Evolutionary conservation across 2,329 filamentous ascomycete genomes (phyloP), one percentile per base, ranked within the genome.

Genomic region (Raffaelea arxii): DNA sequence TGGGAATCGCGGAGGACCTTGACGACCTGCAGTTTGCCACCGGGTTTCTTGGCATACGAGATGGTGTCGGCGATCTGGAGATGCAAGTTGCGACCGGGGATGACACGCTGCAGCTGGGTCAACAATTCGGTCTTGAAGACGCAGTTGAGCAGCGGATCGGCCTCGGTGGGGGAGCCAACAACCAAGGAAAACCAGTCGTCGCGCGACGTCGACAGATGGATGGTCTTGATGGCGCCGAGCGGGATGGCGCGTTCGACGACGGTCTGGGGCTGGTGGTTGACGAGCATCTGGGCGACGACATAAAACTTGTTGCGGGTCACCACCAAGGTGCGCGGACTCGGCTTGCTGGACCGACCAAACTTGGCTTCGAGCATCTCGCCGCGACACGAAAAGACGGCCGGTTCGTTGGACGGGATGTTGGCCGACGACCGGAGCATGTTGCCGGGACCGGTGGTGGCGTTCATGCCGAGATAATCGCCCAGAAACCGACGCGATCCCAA

Each of bases 111-210:
- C 68, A 98, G 81, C 53, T 96, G 90, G 1, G 91, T 94, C 60
- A 97, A 94, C 65, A 98, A 82, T 60, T 98, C 92, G 0, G 92
- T 98, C 71, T 98, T 98, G 65, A 98, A 81, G 19, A 96, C 70
- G 60, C 92, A 98, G 66, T 83, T 94, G 58, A 98, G 66, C 21
- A 98, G 73, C n/a, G 92, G 89, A 63, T 98, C 92, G 0, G 92
- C 75, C 62, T 97, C 91, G 60, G 94, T 88, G 9, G 83, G 82
- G 25, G 90, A 90, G n/a, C 86, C 88, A 39, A 94, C 76, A 3
- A 90, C 87, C 30, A 98, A 72, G 1, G 91, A 88, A 64, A 98
- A 96, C 92, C 92, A 98, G 65, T 98, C 92, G 57, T 98, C 92
- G 53, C 86, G 87, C 50, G 86, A 69, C 16, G 77, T 87, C 3